Base-by-base conservation (phyloP, 371 early-diverging fungal genomes). In the Circinella umbellata region DNA sequence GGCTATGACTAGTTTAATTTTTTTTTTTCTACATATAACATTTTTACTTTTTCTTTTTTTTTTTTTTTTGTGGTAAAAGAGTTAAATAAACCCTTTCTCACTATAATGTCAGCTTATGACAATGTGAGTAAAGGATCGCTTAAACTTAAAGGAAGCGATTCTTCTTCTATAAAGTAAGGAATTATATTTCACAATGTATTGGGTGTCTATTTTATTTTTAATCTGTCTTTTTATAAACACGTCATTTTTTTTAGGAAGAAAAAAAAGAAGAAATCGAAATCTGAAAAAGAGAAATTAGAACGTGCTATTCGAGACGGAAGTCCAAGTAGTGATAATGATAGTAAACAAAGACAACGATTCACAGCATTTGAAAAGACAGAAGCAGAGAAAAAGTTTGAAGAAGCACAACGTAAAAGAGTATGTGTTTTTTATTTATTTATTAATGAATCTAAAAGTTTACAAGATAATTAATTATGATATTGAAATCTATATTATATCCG, bases 341-440 rank as follows among this genome's bases (percentile, higher is more conserved):
- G 55, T 54, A 66, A 75, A 20, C 69, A 55, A 6, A 63, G 62
- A 13, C 73, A 54, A 39, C 80, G 51, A 46, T 68, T 68, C 36
- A 73, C 67, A 5, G 75, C 76, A 27, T 59, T 86, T 34, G 81
- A 87, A 69, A 90, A 87, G 67, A 90, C 90, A 3, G 86, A 87
- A 34, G 89, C 90, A 34, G 87, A 90, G 70, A 75, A 75, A 67
- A 88, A 87, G 67, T 90, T 90, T 74, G 88, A 88, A 70, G 90
- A 88, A 65, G 77, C 78, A 11, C 80, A 88, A 54, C 71, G 77
- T 63, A 83, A 86, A 74, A 74, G 90, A 60, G 90, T 89, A 84
- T 67, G 79, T 55, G 37, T 6, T 7, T 35, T 18, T 34, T 9
- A 8, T 34, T 0, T 15, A 17, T 37, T 4, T 17, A 54, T 38